phyloP scores from a whole-genome alignment of 2,329 filamentous ascomycete genomes.

The Pseudopyricularia cyperi region DNA sequence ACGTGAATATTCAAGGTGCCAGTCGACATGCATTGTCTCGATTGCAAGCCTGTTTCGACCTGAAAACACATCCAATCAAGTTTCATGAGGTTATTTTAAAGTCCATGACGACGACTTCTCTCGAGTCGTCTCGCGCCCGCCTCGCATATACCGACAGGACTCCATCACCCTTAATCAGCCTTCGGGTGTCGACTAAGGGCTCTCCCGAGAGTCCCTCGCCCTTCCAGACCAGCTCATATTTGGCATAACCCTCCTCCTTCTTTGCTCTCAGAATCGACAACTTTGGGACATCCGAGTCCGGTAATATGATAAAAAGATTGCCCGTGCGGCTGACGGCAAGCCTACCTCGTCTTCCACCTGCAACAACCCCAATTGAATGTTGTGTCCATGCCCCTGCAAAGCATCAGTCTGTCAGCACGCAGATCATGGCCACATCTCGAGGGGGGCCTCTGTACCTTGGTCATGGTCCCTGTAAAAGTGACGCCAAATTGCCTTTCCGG shows the following conservation, averaged over 20 bases:
- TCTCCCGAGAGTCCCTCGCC: slow-evolving; percentile 21
- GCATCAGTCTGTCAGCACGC: not conserved
- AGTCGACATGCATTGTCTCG: not conserved
- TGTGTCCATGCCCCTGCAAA: slow-evolving; percentile 19
- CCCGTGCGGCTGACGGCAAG: slow-evolving; percentile 19
- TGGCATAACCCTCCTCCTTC: slow-evolving; percentile 13
- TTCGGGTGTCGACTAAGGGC: slow-evolving; percentile 23
- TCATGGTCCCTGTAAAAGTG: slow-evolving; percentile 1
- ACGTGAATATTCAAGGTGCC: not conserved
- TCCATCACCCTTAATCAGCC: slow-evolving; percentile 18
- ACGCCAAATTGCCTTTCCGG: not conserved
- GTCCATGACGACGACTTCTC: slow-evolving; percentile 22
- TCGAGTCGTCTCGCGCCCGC: slow-evolving; percentile 7
- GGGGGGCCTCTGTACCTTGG: not conserved
- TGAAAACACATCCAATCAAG: too few relatives aligned
- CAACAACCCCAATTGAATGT: slow-evolving; percentile 15
- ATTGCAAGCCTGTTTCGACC: too few relatives aligned
- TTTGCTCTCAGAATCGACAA: slow-evolving; percentile 20
- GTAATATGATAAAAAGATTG: slow-evolving; percentile 23
- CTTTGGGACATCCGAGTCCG: slow-evolving; percentile 14
- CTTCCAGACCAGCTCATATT: slow-evolving; percentile 23
- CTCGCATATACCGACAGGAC: slow-evolving; percentile 22
- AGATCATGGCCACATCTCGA: not conserved
- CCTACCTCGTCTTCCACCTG: slow-evolving; percentile 20
- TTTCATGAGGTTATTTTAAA: slow-evolving; percentile 13